Conservation (phyloP, 805 yeast genomes). For the Grigorovia humatica region DNA sequence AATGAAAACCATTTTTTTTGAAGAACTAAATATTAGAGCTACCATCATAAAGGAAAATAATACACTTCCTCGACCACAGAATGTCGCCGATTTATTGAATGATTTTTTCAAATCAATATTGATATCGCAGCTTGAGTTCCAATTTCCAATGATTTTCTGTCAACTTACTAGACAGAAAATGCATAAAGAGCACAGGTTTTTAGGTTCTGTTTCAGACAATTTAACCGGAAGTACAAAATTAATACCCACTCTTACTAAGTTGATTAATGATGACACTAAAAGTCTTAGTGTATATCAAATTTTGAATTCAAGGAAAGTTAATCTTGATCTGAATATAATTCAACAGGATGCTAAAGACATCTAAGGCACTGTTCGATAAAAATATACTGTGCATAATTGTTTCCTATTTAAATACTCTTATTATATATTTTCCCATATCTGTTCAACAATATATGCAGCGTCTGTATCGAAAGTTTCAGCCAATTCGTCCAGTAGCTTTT, state of each 20-base stretch:
- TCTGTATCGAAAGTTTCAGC: slow-evolving; percentile 28
- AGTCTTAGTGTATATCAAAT: slow-evolving; percentile 17
- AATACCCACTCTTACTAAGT: slow-evolving; percentile 16
- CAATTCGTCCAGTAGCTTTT: slow-evolving; percentile 18
- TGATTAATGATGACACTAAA: slow-evolving; percentile 13
- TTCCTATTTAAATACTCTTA: neutral
- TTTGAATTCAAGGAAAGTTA: neutral
- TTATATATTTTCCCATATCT: slow-evolving; percentile 19
- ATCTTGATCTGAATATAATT: neutral
- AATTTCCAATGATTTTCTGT: slow-evolving; percentile 28
- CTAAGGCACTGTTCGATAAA: neutral
- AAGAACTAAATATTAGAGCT: slow-evolving; percentile 2
- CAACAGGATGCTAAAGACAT: neutral
- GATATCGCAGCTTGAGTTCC: slow-evolving; percentile 27
- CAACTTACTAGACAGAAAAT: slow-evolving; percentile 15
- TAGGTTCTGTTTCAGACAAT: slow-evolving; percentile 22
- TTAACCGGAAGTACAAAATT: slow-evolving; percentile 15
- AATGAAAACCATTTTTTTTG: neutral
- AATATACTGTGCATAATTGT: neutral
- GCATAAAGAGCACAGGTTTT: slow-evolving; percentile 12
- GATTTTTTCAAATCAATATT: slow-evolving; percentile 21
- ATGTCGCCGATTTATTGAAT: slow-evolving; percentile 12
- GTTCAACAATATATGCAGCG: slow-evolving; percentile 18
- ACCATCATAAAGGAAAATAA: neutral
- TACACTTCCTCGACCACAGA: neutral